Evolutionary conservation across 306 rosid species (phyloP).

Genomic region (Cyclanthera cordifolia): DNA sequence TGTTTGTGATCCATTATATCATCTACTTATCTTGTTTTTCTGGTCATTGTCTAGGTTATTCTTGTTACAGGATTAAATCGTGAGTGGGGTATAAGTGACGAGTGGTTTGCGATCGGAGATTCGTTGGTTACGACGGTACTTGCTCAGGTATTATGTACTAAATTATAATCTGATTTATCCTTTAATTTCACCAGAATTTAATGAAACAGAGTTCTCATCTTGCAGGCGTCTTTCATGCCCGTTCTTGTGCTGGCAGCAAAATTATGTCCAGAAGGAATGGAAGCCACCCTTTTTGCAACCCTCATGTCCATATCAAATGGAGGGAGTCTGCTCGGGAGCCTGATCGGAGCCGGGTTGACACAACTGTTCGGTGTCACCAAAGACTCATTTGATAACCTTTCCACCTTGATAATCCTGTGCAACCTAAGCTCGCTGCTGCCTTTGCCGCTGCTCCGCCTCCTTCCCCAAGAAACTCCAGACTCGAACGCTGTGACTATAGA

Average conservation of each 20-base stretch:
- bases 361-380: conserved; percentile 71
- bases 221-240: conserved; percentile 92
- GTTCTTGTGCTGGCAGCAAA: conserved; percentile 94
- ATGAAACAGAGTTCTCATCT: neutral
- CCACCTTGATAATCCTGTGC: conserved; percentile 67
- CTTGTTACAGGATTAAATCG: conserved; percentile 84
- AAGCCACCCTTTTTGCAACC: conserved; percentile 95
- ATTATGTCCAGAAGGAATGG: conserved; percentile 97
- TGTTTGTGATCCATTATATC: neutral
- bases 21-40: neutral
- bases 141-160: conserved; percentile 51
- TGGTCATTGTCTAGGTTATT: conserved; percentile 39
- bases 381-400: conserved; percentile 74
- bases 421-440: conserved; percentile 88
- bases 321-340: conserved; percentile 87
- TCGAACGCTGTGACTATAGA: conserved; percentile 30
- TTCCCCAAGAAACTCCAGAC: conserved; percentile 51
- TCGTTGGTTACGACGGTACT: conserved; percentile 86
- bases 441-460: conserved; percentile 83
- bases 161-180: no score
- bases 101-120: conserved; percentile 98
- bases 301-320: conserved; percentile 93
- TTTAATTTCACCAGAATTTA: neutral
- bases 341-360: conserved; percentile 7
- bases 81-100: conserved; percentile 72